A percentile compares a stretch with the other conserved stretches of the same genome.
Conservation (phyloP, 768 basidiomycete genomes). For the Calvatia gigantea region DNA sequence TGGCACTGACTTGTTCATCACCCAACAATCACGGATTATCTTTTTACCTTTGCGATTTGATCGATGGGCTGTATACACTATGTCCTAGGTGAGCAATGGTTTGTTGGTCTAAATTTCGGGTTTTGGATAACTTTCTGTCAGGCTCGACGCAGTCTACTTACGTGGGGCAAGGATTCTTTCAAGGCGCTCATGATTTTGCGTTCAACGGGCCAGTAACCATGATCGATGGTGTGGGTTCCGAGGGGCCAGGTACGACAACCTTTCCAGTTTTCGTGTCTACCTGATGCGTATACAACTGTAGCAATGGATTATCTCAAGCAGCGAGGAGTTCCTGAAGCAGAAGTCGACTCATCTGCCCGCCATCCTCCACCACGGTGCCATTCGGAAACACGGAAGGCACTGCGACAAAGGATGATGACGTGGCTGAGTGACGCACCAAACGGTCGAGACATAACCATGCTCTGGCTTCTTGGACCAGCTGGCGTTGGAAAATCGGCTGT, state of each 20-base stretch:
- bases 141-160: neutral
- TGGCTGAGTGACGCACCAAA: neutral
- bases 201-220: neutral
- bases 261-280: too few relatives aligned
- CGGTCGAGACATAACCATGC: neutral
- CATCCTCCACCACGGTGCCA: constrained; percentile 7
- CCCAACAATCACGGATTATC: too few relatives aligned
- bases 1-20: neutral
- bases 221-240: neutral
- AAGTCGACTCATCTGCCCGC: constrained; percentile 7
- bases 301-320: neutral
- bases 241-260: neutral
- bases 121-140: too few relatives aligned
- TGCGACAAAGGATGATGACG: neutral
- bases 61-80: too few relatives aligned
- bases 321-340: neutral
- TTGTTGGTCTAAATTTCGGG: too few relatives aligned
- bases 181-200: neutral
- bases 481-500: constrained; percentile 10
- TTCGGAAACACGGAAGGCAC: neutral
- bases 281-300: neutral
- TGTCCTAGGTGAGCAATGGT: too few relatives aligned
- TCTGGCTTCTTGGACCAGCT: constrained; percentile 2
- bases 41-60: too few relatives aligned
- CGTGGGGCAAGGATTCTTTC: neutral